Base-by-base conservation (phyloP, 352 stramenopile genomes). In the Globisporangium uncinulatum region DNA sequence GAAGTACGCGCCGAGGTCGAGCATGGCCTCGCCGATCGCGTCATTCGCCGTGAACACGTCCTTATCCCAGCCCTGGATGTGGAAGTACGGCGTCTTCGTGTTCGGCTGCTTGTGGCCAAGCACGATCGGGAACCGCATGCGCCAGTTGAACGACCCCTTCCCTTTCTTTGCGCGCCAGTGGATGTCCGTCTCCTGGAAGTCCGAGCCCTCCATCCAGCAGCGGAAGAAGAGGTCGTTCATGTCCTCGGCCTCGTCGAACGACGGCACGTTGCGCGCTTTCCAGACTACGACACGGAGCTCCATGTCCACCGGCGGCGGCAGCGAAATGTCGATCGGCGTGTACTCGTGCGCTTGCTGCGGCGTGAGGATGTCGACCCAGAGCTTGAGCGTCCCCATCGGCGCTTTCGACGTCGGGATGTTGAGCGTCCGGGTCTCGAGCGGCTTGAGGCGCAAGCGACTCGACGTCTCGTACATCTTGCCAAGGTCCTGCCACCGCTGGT, bases 211-310 rank as follows among this genome's bases (percentile, higher is more conserved):
- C 62, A 97, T 75, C 87, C 89, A 97, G 54, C 73, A 80, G 31
- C 86, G 79, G 72, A 96, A 92, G 68, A 97, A 98, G 32, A 98
- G 63, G 62, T 98, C 93, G 50, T 94, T 96, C 88, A 96, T 95
- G 59, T 97, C 80, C 55, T 95, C 90, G 13, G 90, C 46, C 5
- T 79, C 79, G 57, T 96, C 87, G 54, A 91, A 92, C 36, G 74
- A 88, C 15, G 78, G 77, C 11, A 98, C 83, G 44, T 98, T 93
- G 29, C 89, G 83, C 3, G 88, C 88, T 55, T 94, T 96, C 92
- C 92, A 98, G 8, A 97, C 73, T 11, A 98, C 76, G 4, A 98
- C 83, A 37, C 93, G 85, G n/a, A 97, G 73, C 65, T 98, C 88
- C 76, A 94, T 96, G 34, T 94, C 79, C 1, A 90, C 69, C 3